Base-by-base conservation (phyloP, 192 early-diverging fungal species). In the Gryganskiella cystojenkinii region DNA sequence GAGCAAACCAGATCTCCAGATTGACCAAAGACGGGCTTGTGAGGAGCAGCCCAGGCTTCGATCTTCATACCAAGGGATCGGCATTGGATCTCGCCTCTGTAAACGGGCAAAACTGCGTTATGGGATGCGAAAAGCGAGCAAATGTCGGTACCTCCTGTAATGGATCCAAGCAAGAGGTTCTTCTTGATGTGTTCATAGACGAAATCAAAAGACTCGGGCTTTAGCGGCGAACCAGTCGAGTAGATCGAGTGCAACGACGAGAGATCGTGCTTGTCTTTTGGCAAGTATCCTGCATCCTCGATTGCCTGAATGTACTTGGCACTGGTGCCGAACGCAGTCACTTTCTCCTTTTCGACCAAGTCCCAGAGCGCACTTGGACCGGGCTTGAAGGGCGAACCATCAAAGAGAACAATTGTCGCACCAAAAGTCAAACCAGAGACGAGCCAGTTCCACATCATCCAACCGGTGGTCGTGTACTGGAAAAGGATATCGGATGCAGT, bases 381-480 rank as follows among this genome's bases (percentile, higher is more conserved):
- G 4, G 95, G 94, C 64, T 91, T 93, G 85, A 99, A 95, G 2
- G 96, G 98, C 43, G 92, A 95, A 34, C 98, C 98, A 70, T 99
- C 96, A 84, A 93, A 99, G 1, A 92, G 73, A 3, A 96, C 92
- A 49, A 96, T 85, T 7, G 95, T 92, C 5, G 84, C 70, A 25
- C 96, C 96, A 27, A 92, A 80, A 19, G 85, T 86, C n/a, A 98
- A 83, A 20, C 88, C 94, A 20, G 87, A 83, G 2, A 96, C 87
- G 28, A 98, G 88, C 98, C 98, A 99, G 82, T 99, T 98, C 96
- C 96, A 99, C 98, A 99, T 99, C 98, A 99, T 99, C 94, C 95
- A 96, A 4, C 94, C 95, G 4, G 93, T 96, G 1, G 93, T 94
- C 1, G 93, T 93, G 69, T 94, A 95, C 71, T 98, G 96, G 71